A percentile compares a stretch with the other conserved stretches of the same genome.
phyloP scores from a whole-genome alignment of 352 stramenopile genomes.

The Globisporangium heterothallicum region DNA sequence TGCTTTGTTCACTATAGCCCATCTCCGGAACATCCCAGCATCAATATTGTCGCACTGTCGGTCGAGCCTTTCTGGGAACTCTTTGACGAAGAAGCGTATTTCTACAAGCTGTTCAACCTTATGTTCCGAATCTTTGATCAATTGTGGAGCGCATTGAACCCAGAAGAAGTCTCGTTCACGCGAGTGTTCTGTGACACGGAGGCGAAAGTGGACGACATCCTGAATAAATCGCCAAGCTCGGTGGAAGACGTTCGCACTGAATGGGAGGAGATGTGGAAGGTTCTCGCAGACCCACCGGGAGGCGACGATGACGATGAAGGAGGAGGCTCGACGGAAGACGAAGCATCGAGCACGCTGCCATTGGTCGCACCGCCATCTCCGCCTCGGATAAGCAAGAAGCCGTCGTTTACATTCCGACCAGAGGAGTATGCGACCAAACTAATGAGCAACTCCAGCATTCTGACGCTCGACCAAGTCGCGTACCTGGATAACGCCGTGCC shows the following conservation, averaged over 20 bases:
- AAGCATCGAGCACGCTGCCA: slow-evolving; percentile 16
- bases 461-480: slow-evolving; percentile 62
- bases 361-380: slow-evolving; percentile 16
- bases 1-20: slow-evolving; percentile 21
- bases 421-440: slow-evolving; percentile 77
- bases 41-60: slow-evolving; percentile 76
- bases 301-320: slow-evolving; percentile 24
- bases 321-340: slow-evolving; percentile 27
- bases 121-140: slow-evolving; percentile 77
- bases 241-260: slow-evolving; percentile 65
- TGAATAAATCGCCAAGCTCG: slow-evolving; percentile 50
- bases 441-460: slow-evolving; percentile 60
- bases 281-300: slow-evolving; percentile 14
- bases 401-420: slow-evolving; percentile 49
- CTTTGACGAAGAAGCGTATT: slow-evolving; percentile 76
- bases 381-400: slow-evolving; percentile 36
- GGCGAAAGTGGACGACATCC: slow-evolving; percentile 52
- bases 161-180: slow-evolving; percentile 72
- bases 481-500: slow-evolving; percentile 69
- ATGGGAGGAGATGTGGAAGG: slow-evolving; percentile 49
- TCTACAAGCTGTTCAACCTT: slow-evolving; percentile 71
- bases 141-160: slow-evolving; percentile 51
- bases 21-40: slow-evolving; percentile 44
- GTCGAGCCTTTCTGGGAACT: slow-evolving; percentile 81
- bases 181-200: slow-evolving; percentile 77